Conservation (phyloP, 2,329 filamentous ascomycete species). For the Annulohypoxylon truncatum region DNA sequence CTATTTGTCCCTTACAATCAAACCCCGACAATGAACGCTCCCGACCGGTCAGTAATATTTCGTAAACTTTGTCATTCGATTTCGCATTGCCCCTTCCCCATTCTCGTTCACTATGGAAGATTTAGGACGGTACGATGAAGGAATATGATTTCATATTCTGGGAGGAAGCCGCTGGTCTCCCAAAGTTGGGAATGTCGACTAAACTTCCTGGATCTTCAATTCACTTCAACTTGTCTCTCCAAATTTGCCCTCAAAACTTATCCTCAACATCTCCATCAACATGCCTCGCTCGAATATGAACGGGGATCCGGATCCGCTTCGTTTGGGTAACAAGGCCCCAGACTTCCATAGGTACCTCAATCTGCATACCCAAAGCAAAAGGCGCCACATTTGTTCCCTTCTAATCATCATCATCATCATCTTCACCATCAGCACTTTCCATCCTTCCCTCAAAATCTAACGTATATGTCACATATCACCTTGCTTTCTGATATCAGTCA, state of each 20-base stretch:
- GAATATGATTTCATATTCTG: neutral
- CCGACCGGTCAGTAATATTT: slow-evolving; percentile 61
- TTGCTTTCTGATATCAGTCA: neutral
- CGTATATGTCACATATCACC: neutral
- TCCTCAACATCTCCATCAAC: neutral
- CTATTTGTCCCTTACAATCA: neutral
- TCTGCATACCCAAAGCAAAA: neutral
- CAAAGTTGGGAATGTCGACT: neutral
- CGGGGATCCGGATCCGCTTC: neutral
- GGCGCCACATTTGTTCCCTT: neutral
- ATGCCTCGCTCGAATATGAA: neutral
- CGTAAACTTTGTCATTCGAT: slow-evolving; percentile 14
- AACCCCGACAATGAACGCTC: slow-evolving; percentile 64
- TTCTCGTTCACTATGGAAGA: neutral
- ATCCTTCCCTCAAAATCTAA: neutral
- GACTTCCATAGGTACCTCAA: neutral
- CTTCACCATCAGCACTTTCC: neutral
- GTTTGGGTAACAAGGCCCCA: neutral
- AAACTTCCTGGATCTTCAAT: neutral
- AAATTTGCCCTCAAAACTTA: neutral
- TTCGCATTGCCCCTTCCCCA: slow-evolving; percentile 10
- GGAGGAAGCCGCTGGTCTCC: neutral
- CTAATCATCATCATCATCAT: neutral
- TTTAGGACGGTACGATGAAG: neutral
- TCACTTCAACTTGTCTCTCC: neutral